A percentile compares a stretch with the other conserved stretches of the same genome.
Evolutionary conservation across 1,284 basidiomycete genomes (phyloP).

Genomic region (Naganishia sp.): DNA sequence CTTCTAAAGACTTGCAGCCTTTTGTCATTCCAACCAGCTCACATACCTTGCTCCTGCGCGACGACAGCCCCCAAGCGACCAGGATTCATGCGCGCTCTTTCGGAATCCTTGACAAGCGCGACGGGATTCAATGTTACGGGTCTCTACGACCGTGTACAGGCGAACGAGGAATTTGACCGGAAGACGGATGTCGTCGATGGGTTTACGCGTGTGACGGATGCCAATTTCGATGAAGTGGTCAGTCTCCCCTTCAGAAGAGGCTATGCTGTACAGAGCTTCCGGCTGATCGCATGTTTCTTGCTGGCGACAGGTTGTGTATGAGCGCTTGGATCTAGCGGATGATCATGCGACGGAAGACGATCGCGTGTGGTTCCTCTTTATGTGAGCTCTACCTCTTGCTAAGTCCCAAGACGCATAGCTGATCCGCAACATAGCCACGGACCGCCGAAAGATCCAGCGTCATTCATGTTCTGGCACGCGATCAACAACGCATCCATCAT

Average conservation of each 20-base stretch:
- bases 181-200: constrained; percentile 67
- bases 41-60: background rate
- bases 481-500: constrained; percentile 41
- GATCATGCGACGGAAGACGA: constrained; percentile 31
- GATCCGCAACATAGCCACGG: constrained; percentile 36
- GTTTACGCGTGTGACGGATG: constrained; percentile 46
- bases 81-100: background rate
- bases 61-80: background rate
- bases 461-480: constrained; percentile 34
- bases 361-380: constrained; percentile 42
- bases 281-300: background rate
- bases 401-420: background rate
- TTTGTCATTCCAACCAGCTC: background rate
- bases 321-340: constrained; percentile 20
- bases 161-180: constrained; percentile 20
- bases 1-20: background rate
- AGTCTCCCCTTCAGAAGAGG: background rate
- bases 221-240: constrained; percentile 41
- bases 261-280: background rate
- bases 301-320: constrained; percentile 29
- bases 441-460: constrained; percentile 34
- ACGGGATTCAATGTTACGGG: constrained; percentile 31
- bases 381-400: constrained; percentile 37
- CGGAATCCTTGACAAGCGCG: constrained; percentile 13
- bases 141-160: constrained; percentile 11